A percentile compares a stretch with the other conserved stretches of the same genome.
phyloP scores from a whole-genome alignment of 306 rosid genomes.

The Sicyos baderoa region DNA sequence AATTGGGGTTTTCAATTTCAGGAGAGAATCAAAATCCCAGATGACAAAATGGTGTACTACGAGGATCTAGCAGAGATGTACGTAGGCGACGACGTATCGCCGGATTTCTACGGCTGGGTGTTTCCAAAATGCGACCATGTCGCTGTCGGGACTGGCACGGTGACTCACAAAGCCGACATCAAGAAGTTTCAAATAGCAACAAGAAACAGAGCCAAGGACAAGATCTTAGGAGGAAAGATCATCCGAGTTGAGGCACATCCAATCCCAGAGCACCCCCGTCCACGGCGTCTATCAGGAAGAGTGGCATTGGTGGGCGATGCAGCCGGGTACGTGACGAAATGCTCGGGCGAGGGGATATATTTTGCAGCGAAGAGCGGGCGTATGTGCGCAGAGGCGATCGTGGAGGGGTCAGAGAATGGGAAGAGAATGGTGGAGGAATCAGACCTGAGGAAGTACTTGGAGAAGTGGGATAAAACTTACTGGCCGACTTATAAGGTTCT shows the following conservation, averaged over 20 bases:
- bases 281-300: conserved; percentile 56
- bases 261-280: conserved; percentile 96
- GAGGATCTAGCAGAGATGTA: conserved; percentile 95
- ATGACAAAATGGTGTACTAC: conserved; percentile 81
- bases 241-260: conserved; percentile 98
- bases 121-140: conserved; percentile 97
- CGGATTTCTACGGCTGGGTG: conserved; percentile 96
- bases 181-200: conserved; percentile 97
- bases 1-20: conserved; percentile 29
- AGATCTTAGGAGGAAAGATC: conserved; percentile 79
- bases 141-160: conserved; percentile 95
- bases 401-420: conserved; percentile 86
- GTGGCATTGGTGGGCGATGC: conserved; percentile 94
- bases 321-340: conserved; percentile 95
- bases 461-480: conserved; percentile 96
- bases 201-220: conserved; percentile 87
- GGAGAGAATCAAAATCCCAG: conserved; percentile 93
- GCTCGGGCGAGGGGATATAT: conserved; percentile 96
- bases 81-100: conserved; percentile 95
- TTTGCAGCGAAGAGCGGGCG: conserved; percentile 97
- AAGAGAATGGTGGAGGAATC: conserved; percentile 86
- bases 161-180: conserved; percentile 96
- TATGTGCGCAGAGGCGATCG: conserved; percentile 94
- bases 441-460: conserved; percentile 82
- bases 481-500: conserved; percentile 98